These are phyloP conservation scores for Ganoderma multipileum DNA, from an alignment of 1,284 basidiomycete species.

Conservation along the genomic window DNA sequence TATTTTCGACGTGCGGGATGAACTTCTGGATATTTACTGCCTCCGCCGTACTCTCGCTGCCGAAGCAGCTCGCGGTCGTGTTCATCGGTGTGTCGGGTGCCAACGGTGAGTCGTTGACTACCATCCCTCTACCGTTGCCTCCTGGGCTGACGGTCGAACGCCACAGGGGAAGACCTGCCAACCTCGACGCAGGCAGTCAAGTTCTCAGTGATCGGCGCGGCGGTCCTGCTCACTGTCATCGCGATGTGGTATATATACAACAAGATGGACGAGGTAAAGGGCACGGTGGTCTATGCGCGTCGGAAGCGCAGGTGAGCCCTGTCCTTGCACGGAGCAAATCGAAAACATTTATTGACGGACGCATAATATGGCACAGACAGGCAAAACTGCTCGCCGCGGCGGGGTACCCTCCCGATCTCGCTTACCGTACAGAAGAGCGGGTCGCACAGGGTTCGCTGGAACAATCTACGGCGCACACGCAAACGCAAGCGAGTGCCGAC, in stretches of 20 bases:
- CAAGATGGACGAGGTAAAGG: slow-evolving; percentile 78
- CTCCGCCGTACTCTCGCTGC: slow-evolving; percentile 78
- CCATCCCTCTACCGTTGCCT: slow-evolving; percentile 31
- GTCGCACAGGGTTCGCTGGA: neutral
- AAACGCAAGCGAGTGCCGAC: neutral
- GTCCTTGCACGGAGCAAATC: neutral
- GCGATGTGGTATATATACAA: slow-evolving; percentile 86
- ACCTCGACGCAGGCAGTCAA: slow-evolving; percentile 53
- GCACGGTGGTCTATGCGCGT: slow-evolving; percentile 73
- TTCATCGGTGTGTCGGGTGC: slow-evolving; percentile 65
- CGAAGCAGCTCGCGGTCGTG: slow-evolving; percentile 79
- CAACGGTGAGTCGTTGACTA: slow-evolving; percentile 16
- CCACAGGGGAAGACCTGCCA: neutral
- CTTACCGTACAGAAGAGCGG: neutral
- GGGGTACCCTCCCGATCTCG: neutral
- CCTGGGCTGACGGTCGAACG: slow-evolving; percentile 40
- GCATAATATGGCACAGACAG: neutral
- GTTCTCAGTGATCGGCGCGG: slow-evolving; percentile 66
- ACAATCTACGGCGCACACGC: neutral
- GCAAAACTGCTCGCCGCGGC: slow-evolving; percentile 1
- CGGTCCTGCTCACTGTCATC: slow-evolving; percentile 71
- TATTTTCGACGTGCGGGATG: slow-evolving; percentile 86
- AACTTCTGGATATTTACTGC: slow-evolving; percentile 70
- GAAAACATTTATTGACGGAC: too few relatives aligned
- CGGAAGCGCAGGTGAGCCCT: slow-evolving; percentile 41